Conservation (phyloP, 1,139 yeast species). For the Torulaspora globosa region DNA sequence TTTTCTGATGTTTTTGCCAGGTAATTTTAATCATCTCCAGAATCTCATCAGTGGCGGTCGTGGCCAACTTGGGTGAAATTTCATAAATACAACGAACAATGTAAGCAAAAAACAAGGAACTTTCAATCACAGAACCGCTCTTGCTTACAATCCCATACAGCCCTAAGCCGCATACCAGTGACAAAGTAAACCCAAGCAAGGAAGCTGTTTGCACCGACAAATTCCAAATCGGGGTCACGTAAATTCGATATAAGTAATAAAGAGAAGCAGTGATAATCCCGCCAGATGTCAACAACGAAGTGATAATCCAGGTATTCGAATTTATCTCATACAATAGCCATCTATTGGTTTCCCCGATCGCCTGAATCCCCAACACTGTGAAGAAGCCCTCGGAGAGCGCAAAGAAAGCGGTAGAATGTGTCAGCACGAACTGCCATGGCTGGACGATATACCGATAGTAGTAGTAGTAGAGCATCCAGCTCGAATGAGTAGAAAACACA, state of each 20-base stretch:
- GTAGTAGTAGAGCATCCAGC: constrained; percentile 30
- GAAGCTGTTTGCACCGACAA: constrained; percentile 75
- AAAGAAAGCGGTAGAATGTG: constrained; percentile 82
- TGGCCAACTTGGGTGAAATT: constrained; percentile 75
- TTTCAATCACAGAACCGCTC: constrained; percentile 83
- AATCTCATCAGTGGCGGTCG: constrained; percentile 41
- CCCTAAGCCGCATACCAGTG: constrained; percentile 70
- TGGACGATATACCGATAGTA: constrained; percentile 42
- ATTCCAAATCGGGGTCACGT: constrained; percentile 62
- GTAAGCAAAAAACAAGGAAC: constrained; percentile 80
- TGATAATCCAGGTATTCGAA: constrained; percentile 70
- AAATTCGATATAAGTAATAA: constrained; percentile 78
- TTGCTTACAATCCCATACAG: constrained; percentile 80
- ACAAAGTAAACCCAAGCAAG: constrained; percentile 76
- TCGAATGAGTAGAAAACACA: constrained; percentile 15
- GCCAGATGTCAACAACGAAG: constrained; percentile 69
- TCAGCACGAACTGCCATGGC: constrained; percentile 67
- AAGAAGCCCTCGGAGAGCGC: constrained; percentile 91
- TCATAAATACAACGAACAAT: constrained; percentile 90
- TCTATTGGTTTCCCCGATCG: constrained; percentile 76
- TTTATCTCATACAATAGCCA: constrained; percentile 48
- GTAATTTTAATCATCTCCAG: constrained; percentile 37
- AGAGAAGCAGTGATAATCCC: constrained; percentile 69
- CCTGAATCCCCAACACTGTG: constrained; percentile 81
- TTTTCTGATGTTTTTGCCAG: constrained; percentile 36